Base-by-base conservation (phyloP, 176 grass and related monocot genomes). In the Pharus latifolius region DNA sequence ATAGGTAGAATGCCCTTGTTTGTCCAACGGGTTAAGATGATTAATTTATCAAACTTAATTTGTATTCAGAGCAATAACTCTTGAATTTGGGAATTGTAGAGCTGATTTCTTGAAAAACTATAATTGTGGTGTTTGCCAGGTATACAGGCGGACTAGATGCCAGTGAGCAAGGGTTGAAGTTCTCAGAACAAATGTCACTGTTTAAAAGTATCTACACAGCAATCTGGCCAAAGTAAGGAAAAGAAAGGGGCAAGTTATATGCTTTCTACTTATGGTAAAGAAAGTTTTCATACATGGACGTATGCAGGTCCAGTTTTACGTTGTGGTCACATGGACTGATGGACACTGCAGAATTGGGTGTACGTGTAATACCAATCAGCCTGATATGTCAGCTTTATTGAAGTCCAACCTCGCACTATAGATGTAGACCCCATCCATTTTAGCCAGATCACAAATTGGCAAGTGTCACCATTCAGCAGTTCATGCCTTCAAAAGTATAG, bases 341-440 rank as follows among this genome's bases (percentile, higher is more conserved):
- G 19, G 29, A 34, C 9, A 23, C 3, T 45, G 60, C 60, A 15
- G 38, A 46, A 57, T 68, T 48, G 30, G 20, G 22, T 15, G 19
- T 74, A 32, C 17, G 12, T 33, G 35, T 38, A 38, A 18, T 64
- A n/a, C 3, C 10, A 7, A 42, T 24, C 48, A 25, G 33, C 20
- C 70, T 31, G 15, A 58, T 33, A 18, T 6, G 29, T 18, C n/a
- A 15, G 15, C 46, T 41, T 53, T 63, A n/a, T 12, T 17, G 26
- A 44, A 70, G 56, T 79, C 77, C 46, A 63, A 64, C 35, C 19
- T 73, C 78, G 47, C 46, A 76, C 52, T 74, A 22, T 42, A 11
- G 50, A 74, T 22, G 49, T 57, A 73, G 60, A 52, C 15, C 28
- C 49, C 14, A 42, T 7, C 15, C 51, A 26, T 42, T 56, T 42